Conservation (phyloP, 495 filamentous ascomycete genomes). For the Geopyxis carbonaria region DNA sequence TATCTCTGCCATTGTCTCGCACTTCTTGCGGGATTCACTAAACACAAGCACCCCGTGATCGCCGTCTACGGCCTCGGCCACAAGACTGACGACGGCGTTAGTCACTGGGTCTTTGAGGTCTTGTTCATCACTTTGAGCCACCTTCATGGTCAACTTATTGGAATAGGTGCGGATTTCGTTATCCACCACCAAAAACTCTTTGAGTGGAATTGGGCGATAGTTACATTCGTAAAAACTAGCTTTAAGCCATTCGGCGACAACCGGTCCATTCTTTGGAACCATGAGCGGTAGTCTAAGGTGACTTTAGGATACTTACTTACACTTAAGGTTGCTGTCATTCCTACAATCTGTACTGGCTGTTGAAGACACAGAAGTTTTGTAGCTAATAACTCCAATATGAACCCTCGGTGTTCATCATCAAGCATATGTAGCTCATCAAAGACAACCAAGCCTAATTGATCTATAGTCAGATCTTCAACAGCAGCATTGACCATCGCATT, state of each 20-base stretch:
- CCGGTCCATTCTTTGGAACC: conserved; percentile 41
- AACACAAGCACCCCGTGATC: conserved; percentile 64
- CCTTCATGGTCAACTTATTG: conserved; percentile 43
- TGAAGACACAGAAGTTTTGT: conserved; percentile 58
- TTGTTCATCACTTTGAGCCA: conserved; percentile 30
- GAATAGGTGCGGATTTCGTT: conserved; percentile 40
- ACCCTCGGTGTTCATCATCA: conserved; percentile 62
- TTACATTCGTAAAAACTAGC: conserved; percentile 56
- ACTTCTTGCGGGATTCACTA: conserved; percentile 44
- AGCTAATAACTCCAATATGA: conserved; percentile 62
- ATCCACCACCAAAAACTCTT: conserved; percentile 63
- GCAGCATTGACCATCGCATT: conserved; percentile 62
- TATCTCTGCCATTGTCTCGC: conserved; percentile 22
- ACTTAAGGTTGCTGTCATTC: conserved; percentile 68
- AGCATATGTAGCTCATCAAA: conserved; percentile 75
- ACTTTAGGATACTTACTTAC: conserved; percentile 27
- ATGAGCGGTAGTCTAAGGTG: background rate
- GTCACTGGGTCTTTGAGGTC: conserved; percentile 46
- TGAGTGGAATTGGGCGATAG: conserved; percentile 56
- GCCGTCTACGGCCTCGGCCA: conserved; percentile 45
- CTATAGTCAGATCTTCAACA: conserved; percentile 53
- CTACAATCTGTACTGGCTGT: conserved; percentile 55
- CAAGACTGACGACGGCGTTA: conserved; percentile 54
- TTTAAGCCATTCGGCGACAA: conserved; percentile 54
- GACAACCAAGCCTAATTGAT: conserved; percentile 49